Percentiles rank a stretch among this genome's conserved stretches.
Conservation (phyloP, 2,329 filamentous ascomycete genomes). For the Colletotrichum sidae region DNA sequence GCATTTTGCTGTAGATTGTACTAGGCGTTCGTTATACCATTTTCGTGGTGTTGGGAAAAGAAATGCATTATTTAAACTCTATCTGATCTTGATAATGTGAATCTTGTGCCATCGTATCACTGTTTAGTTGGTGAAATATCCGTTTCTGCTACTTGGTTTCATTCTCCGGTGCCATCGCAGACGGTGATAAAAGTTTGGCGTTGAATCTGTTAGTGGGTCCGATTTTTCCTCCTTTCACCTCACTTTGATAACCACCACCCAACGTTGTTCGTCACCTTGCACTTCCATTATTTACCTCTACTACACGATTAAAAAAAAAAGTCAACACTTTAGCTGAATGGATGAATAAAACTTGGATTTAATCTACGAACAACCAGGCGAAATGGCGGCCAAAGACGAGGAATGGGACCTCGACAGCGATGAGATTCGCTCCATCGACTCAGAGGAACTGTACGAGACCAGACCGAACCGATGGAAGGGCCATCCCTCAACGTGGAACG, state of each 20-base stretch:
- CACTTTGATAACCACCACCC: not conserved
- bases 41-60: constrained; percentile 38
- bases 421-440: constrained; percentile 59
- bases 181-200: constrained; percentile 1
- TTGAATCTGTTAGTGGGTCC: not conserved
- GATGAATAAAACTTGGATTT: too few relatives aligned
- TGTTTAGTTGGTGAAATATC: too few relatives aligned
- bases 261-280: not conserved
- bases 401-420: constrained; percentile 57
- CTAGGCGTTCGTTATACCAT: constrained; percentile 38
- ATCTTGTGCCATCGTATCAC: not conserved
- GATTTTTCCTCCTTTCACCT: constrained; percentile 32
- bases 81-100: too few relatives aligned
- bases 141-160: not conserved
- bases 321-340: too few relatives aligned
- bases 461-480: constrained; percentile 83
- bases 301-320: too few relatives aligned
- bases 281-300: not conserved
- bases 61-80: constrained; percentile 19
- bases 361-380: too few relatives aligned
- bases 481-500: constrained; percentile 73
- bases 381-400: constrained; percentile 38
- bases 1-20: constrained; percentile 29
- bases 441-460: constrained; percentile 58
- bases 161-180: not conserved